Base-by-base conservation (phyloP, 495 filamentous ascomycete species). In the Rostrohypoxylon terebratum region DNA sequence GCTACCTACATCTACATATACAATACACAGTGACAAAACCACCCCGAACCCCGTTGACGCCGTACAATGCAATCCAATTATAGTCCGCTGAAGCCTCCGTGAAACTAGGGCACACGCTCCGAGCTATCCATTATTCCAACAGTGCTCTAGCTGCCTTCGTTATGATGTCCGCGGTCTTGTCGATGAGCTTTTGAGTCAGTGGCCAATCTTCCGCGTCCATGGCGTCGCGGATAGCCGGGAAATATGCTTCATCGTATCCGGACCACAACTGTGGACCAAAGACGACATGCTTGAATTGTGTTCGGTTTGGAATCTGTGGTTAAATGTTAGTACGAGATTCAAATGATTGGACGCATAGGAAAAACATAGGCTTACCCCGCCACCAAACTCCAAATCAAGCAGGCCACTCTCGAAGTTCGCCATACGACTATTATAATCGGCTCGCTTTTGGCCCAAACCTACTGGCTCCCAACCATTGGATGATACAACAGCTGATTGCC, bases 221-320 rank as follows among this genome's bases (percentile, higher is more conserved):
- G 21, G 91, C 90, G 79, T 98, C 96, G 44, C 93, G 86, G 68
- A 98, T 90, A 14, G 88, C 89, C 7, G 96, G 96, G 81, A 98
- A 98, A 69, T 89, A 90, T 0, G 90, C 87, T 50, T 89, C 87
- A 55, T 93, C 89, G 77, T 92, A 89, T 57, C 90, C 90, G 53
- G 89, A 89, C 92, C 93, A 94, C 5, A 87, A 81, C 76, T 93
- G 88, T 13, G 96, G 96, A 0, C 90, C 94, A 74, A 93, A 96
- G 57, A 99, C 71, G 74, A 97, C 87, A 81, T 99, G 96, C 78
- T 96, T 97, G 85, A 93, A 99, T 82, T 98, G 96, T 23, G 92
- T 92, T 68, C 96, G 89, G 75, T 93, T 92, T 33, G 93, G 94
- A 28, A 97, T 84, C 92, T 96, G 68, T 36, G 9, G 48, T 9